Conservation (phyloP, 2,329 filamentous ascomycete species). For the Fusarium humuli region DNA sequence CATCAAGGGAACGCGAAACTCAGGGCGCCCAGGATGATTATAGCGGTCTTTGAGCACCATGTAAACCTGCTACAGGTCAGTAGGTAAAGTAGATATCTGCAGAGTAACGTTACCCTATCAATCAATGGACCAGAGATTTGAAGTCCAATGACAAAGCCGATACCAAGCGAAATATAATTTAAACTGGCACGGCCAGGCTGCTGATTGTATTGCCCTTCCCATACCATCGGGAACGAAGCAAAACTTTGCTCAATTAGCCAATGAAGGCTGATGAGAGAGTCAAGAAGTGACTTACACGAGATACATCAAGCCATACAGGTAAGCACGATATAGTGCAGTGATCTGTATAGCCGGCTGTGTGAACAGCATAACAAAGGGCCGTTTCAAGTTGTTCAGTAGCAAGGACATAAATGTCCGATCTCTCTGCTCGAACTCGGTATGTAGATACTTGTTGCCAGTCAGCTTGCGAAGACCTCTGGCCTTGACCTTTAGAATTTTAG, state of each 20-base stretch:
- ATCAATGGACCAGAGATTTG: slow-evolving; percentile 60
- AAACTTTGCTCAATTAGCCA: slow-evolving; percentile 47
- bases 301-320: slow-evolving; percentile 67
- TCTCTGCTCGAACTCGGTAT: slow-evolving; percentile 47
- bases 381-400: slow-evolving; percentile 51
- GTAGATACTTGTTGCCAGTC: slow-evolving; percentile 46
- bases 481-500: slow-evolving; percentile 48
- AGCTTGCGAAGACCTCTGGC: slow-evolving; percentile 45
- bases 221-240: slow-evolving; percentile 65
- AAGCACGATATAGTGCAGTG: slow-evolving; percentile 61
- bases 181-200: slow-evolving; percentile 60
- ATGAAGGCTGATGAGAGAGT: accelerated
- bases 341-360: slow-evolving; percentile 64
- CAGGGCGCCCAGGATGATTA: slow-evolving; percentile 40
- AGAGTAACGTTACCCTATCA: slow-evolving; percentile 43
- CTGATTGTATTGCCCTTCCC: slow-evolving; percentile 60
- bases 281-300: slow-evolving; percentile 52
- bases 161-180: slow-evolving; percentile 64
- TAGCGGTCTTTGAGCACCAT: slow-evolving; percentile 34
- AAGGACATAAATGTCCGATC: slow-evolving; percentile 44
- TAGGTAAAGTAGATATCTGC: accelerated
- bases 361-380: slow-evolving; percentile 62
- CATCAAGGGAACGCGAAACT: slow-evolving; percentile 53
- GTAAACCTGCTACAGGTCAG: slow-evolving; percentile 42
- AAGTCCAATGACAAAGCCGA: slow-evolving; percentile 67